phyloP scores from a whole-genome alignment of 1,284 basidiomycete species.

The Flammula alnicola region DNA sequence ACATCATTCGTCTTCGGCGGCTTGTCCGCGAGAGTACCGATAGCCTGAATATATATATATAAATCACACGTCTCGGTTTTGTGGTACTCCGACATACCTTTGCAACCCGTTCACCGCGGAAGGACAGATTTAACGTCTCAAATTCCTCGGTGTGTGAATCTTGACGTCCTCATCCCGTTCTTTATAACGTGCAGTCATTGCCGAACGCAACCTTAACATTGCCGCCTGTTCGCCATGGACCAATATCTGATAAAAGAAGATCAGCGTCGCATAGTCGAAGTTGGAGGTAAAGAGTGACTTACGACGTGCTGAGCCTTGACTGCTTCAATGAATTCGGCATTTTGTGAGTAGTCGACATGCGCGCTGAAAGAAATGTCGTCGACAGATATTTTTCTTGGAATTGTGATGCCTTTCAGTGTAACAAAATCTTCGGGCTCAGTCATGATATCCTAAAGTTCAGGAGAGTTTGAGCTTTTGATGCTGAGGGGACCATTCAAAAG shows the following conservation, averaged over 20 bases:
- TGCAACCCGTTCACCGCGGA: constrained; percentile 92
- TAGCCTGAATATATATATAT: constrained; percentile 82
- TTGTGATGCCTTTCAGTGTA: constrained; percentile 81
- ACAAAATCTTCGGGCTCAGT: constrained; percentile 91
- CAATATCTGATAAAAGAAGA: constrained; percentile 64
- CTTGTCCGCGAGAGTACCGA: constrained; percentile 86
- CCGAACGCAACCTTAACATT: constrained; percentile 90
- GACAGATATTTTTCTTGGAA: constrained; percentile 91
- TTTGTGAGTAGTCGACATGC: constrained; percentile 97
- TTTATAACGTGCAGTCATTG: constrained; percentile 89
- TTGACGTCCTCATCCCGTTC: constrained; percentile 95
- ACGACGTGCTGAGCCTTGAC: constrained; percentile 96
- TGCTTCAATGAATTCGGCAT: constrained; percentile 94
- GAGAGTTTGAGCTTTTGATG: constrained; percentile 33
- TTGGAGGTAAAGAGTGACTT: constrained; percentile 36
- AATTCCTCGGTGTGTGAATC: constrained; percentile 94
- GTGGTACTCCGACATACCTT: constrained; percentile 77
- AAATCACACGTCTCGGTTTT: too few species aligned
- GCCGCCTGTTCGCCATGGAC: constrained; percentile 96
- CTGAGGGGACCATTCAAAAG: constrained; percentile 22
- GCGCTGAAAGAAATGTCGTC: constrained; percentile 98
- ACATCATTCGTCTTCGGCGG: constrained; percentile 73
- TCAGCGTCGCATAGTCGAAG: background rate
- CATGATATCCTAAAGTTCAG: constrained; percentile 79
- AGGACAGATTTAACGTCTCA: constrained; percentile 91